A percentile compares a stretch with the other conserved stretches of the same genome.
These are phyloP conservation scores for Sclerotinia trifoliorum DNA, from an alignment of 2,329 filamentous ascomycete genomes.

Conservation along the genomic window DNA sequence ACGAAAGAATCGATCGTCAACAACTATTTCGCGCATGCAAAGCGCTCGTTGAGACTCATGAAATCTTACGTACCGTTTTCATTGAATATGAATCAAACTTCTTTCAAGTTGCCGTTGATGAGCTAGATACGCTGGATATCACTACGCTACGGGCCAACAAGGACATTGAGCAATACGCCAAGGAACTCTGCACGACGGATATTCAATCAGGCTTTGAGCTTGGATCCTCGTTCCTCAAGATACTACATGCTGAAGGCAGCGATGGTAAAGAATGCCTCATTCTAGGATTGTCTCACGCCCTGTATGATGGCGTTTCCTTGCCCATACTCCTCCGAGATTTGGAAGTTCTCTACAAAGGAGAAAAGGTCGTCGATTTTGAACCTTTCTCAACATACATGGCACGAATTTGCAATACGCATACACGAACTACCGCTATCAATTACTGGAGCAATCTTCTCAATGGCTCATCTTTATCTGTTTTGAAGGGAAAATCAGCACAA, in stretches of 20 bases:
- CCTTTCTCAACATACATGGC: conserved; percentile 45
- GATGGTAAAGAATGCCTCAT: conserved; percentile 40
- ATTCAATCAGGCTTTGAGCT: conserved; percentile 42
- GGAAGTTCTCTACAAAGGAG: conserved; percentile 40
- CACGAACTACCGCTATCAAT: conserved; percentile 36
- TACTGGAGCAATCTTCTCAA: conserved; percentile 49
- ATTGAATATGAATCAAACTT: conserved; percentile 40
- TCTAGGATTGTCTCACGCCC: conserved; percentile 52
- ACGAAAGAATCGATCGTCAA: conserved; percentile 34
- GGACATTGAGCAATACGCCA: conserved; percentile 40
- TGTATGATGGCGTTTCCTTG: conserved; percentile 66
- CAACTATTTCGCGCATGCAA: conserved; percentile 38
- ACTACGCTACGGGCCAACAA: conserved; percentile 31
- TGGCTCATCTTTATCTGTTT: conserved; percentile 32
- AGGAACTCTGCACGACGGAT: conserved; percentile 40
- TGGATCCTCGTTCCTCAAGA: conserved; percentile 43
- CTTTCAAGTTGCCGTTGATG: conserved; percentile 41
- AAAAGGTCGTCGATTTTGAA: conserved; percentile 35
- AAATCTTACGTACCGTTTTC: conserved; percentile 44
- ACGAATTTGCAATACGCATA: conserved; percentile 27
- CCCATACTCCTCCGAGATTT: conserved; percentile 31
- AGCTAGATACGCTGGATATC: conserved; percentile 39
- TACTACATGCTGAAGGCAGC: conserved; percentile 32
- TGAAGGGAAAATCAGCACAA: conserved; percentile 24
- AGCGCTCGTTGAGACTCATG: conserved; percentile 35